Evolutionary conservation across 2,329 filamentous ascomycete genomes (phyloP).

Genomic region (Colletotrichum destructivum): DNA sequence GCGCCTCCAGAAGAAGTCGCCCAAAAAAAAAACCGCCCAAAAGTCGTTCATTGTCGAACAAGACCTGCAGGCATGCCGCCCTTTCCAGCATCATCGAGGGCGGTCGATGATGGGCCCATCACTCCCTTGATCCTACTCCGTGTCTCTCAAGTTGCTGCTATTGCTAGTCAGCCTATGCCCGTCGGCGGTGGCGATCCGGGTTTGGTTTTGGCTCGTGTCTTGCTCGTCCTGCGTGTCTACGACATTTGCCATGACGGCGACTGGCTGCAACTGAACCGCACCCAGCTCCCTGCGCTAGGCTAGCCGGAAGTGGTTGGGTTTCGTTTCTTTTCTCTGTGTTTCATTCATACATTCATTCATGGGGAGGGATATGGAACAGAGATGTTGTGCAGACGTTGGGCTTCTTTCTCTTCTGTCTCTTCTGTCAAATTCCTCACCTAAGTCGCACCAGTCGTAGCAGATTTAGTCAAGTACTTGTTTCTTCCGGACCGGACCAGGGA

Average conservation of each 20-base stretch:
- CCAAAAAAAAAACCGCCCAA: neutral
- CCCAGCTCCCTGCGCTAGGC: conserved; percentile 18
- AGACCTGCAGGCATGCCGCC: conserved; percentile 3
- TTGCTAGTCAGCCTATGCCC: neutral
- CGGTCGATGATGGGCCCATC: neutral
- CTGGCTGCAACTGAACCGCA: conserved; percentile 19
- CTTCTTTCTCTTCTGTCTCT: conserved; percentile 27
- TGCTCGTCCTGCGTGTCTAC: conserved; percentile 33
- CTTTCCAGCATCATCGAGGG: conserved; percentile 5
- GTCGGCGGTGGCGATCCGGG: conserved; percentile 4
- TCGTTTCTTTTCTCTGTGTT: conserved; percentile 35
- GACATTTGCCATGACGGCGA: conserved; percentile 27
- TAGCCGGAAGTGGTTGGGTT: conserved; percentile 20
- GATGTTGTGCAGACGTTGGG: conserved; percentile 2
- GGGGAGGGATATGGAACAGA: neutral
- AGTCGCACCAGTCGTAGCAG: conserved; percentile 8
- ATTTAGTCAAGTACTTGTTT: conserved; percentile 8
- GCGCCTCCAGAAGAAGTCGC: conserved; percentile 15
- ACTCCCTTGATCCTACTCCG: conserved; percentile 23
- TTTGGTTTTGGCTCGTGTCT: neutral
- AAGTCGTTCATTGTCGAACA: conserved; percentile 18
- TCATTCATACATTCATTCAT: neutral
- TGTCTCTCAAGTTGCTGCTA: conserved; percentile 26
- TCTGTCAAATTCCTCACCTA: conserved; percentile 10
- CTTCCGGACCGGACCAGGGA: conserved; percentile 9